Evolutionary conservation across 2,329 filamentous ascomycete genomes (phyloP), one percentile per base, ranked within the genome.

Genomic region (Hypoxylon sp.): DNA sequence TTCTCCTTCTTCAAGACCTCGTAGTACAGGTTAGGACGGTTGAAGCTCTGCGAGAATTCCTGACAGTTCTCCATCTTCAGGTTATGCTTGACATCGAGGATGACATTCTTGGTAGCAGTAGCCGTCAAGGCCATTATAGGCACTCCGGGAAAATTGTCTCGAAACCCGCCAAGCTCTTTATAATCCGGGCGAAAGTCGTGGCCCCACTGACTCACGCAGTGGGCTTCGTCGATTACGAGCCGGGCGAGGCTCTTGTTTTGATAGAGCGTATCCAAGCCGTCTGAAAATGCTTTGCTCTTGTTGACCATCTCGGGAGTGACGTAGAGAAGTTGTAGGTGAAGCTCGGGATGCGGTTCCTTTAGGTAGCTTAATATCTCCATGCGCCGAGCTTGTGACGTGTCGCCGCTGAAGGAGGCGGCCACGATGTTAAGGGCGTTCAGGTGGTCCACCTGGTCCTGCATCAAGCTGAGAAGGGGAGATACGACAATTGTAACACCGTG

Each of bases 161-260:
- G 85, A 38, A 97, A 79, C 56, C 87, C 82, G 23, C 93, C 92
- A 3, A 99, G 80, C 24, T 85, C 84, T 74, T 97, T 97, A 78
- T 99, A 99, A 72, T 98, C 94, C 0, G 93, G 94, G 41, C 96
- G 87, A 72, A 99, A 99, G 73, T 99, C 95, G 67, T 99, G 95
- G 0, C 95, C 95, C 95, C 95, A 99, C 79, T 99, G 93, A 74
- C 95, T 98, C 21, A 99, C 94, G 74, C 95, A 99, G 73, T 99
- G 95, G n/a, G 95, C 95, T 77, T 99, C 96, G 67, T 99, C 95
- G 62, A 99, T 96, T 49, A 99, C 95, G 45, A 99, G 86, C 21
- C 95, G 87, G 13, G 96, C 94, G 48, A 99, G 85, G 67, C 88
- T 90, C 3, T 82, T 79, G 47, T 86, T 86, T 11, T 75, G 74